phyloP scores from a whole-genome alignment of 257 asterid species.

The Jasminum sambac region DNA sequence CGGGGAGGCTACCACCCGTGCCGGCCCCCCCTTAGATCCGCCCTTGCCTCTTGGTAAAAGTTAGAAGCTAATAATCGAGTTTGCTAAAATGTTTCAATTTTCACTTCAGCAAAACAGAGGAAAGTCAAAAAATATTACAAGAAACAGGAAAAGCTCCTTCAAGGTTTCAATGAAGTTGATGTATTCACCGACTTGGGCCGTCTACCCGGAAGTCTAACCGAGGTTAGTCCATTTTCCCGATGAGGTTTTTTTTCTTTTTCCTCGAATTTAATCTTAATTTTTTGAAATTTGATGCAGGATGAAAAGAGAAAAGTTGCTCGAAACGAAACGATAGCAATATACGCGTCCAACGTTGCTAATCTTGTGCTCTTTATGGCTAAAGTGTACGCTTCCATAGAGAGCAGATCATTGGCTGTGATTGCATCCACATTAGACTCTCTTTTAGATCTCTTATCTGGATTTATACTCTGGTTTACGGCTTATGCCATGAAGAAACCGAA shows the following conservation, averaged over 20 bases:
- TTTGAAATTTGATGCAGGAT: constrained; percentile 20
- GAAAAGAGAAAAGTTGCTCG: constrained; percentile 31
- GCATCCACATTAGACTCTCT: constrained; percentile 42
- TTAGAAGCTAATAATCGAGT: background rate
- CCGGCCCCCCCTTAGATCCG: too few species aligned
- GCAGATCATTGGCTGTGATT: constrained; percentile 39
- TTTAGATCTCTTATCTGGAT: constrained; percentile 37
- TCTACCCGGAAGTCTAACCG: constrained; percentile 4
- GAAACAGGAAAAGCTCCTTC: constrained; percentile 5
- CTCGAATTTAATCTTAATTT: too few species aligned
- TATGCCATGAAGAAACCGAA: constrained; percentile 36
- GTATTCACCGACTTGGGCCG: constrained; percentile 7
- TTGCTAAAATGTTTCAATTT: too few species aligned
- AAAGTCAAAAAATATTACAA: constrained; percentile 10
- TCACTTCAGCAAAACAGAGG: constrained; percentile 3
- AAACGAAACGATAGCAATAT: constrained; percentile 33
- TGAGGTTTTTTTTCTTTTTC: too few species aligned
- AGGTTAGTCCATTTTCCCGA: background rate
- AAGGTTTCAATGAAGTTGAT: constrained; percentile 20
- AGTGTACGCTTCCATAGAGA: constrained; percentile 34
- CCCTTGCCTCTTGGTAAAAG: too few species aligned
- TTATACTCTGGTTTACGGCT: constrained; percentile 40
- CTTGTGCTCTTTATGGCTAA: constrained; percentile 35
- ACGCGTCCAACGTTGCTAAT: constrained; percentile 35
- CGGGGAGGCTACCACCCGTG: too few species aligned